A percentile compares a stretch with the other conserved stretches of the same genome.
Conservation (phyloP, 306 rosid species). For the Luffa aegyptiaca region DNA sequence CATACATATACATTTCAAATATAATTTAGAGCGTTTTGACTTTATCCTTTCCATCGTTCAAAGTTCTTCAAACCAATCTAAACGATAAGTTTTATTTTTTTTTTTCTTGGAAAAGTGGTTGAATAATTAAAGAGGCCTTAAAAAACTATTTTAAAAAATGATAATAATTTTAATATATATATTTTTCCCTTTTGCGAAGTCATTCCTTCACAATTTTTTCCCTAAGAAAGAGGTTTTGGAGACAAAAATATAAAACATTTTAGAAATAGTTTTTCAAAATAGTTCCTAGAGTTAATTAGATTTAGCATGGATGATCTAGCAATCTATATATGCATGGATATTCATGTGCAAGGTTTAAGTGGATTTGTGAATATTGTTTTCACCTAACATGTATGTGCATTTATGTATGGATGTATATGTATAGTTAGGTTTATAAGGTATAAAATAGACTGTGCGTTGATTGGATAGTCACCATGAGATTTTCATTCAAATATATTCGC, state of each 20-base stretch:
- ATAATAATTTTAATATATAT: too few relatives aligned
- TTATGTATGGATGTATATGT: neutral
- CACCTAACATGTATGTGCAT: neutral
- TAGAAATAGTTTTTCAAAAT: too few relatives aligned
- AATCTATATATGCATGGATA: too few relatives aligned
- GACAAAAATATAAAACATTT: too few relatives aligned
- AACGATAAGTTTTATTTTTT: neutral
- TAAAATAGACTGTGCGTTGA: neutral
- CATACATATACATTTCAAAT: neutral
- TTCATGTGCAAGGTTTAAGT: neutral
- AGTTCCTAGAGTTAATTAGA: too few relatives aligned
- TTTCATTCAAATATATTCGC: neutral
- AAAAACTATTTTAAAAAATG: too few relatives aligned
- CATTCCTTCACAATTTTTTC: too few relatives aligned
- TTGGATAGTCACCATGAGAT: neutral
- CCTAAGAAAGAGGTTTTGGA: too few relatives aligned
- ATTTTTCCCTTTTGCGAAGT: too few relatives aligned
- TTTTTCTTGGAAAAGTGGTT: neutral
- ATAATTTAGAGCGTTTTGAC: neutral
- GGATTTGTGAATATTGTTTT: neutral
- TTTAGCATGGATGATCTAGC: too few relatives aligned
- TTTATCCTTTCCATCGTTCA: neutral
- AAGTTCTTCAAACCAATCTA: neutral
- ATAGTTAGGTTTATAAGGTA: neutral
- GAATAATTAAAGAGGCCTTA: too few relatives aligned